Percentiles rank a stretch among this genome's conserved stretches.
phyloP scores from a whole-genome alignment of 2,329 filamentous ascomycete species.

The Polytolypa hystricis region DNA sequence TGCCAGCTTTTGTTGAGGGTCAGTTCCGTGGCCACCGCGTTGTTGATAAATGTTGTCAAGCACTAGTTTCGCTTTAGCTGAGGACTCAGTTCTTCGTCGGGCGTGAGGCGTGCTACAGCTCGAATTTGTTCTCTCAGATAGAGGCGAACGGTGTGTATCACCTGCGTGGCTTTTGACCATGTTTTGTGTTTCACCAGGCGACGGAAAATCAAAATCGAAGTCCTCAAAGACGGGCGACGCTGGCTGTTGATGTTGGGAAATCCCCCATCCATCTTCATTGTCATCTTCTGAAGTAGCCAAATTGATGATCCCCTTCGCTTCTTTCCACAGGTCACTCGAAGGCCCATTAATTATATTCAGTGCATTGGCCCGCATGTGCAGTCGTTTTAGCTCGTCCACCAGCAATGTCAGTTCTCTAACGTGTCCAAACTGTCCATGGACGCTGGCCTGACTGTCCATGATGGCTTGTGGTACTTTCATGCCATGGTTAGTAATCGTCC shows the following conservation, averaged over 20 bases:
- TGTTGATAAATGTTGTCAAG: slow-evolving; percentile 49
- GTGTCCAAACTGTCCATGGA: slow-evolving; percentile 54
- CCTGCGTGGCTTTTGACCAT: slow-evolving; percentile 16
- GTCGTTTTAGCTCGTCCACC: slow-evolving; percentile 54
- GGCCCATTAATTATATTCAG: slow-evolving; percentile 44
- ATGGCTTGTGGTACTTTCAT: slow-evolving; percentile 49
- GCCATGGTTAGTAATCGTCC: slow-evolving; percentile 7
- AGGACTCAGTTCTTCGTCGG: slow-evolving; percentile 44
- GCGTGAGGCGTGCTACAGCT: slow-evolving; percentile 20
- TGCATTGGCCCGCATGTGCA: slow-evolving; percentile 43
- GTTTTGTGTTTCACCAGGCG: slow-evolving; percentile 20
- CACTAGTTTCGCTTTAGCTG: slow-evolving; percentile 50
- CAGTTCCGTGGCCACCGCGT: slow-evolving; percentile 24
- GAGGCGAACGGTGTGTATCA: slow-evolving; percentile 20
- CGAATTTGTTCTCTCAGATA: slow-evolving; percentile 19
- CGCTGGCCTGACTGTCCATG: slow-evolving; percentile 53
- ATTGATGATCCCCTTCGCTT: slow-evolving; percentile 57
- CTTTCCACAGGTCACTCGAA: slow-evolving; percentile 48
- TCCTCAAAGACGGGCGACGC: slow-evolving; percentile 47
- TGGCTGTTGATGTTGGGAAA: slow-evolving; percentile 39
- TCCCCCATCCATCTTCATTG: slow-evolving; percentile 28
- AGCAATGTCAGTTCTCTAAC: slow-evolving; percentile 53
- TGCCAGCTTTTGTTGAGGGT: slow-evolving; percentile 44
- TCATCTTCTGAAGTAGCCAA: slow-evolving; percentile 54
- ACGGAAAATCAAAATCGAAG: slow-evolving; percentile 42